Evolutionary conservation across 495 filamentous ascomycete species (phyloP).

Genomic region (Penicillium goetzii): DNA sequence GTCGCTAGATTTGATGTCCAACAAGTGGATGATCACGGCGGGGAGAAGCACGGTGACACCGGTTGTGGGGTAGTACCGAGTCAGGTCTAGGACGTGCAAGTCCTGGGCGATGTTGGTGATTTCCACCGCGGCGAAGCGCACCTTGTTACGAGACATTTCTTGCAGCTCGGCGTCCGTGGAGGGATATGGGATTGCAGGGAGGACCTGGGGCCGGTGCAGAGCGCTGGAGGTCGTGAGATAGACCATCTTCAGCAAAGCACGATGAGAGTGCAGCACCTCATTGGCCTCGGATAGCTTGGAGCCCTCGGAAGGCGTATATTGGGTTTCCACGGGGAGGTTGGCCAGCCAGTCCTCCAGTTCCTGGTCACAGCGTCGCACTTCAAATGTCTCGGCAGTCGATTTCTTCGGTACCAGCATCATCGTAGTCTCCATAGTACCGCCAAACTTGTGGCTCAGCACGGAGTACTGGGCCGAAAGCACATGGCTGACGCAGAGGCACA

Average conservation of each 20-base stretch:
- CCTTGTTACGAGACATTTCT: slow-evolving; percentile 76
- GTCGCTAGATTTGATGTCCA: slow-evolving; percentile 82
- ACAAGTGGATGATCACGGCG: slow-evolving; percentile 86
- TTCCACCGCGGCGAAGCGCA: slow-evolving; percentile 75
- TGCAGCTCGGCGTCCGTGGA: slow-evolving; percentile 64
- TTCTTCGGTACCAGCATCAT: slow-evolving; percentile 92
- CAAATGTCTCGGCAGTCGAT: slow-evolving; percentile 71
- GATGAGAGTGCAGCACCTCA: slow-evolving; percentile 69
- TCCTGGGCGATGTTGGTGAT: slow-evolving; percentile 79
- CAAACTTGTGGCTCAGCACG: slow-evolving; percentile 79
- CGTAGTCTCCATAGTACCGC: slow-evolving; percentile 74
- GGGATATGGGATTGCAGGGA: slow-evolving; percentile 69
- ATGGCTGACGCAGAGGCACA: slow-evolving; percentile 83
- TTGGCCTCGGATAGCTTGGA: slow-evolving; percentile 52
- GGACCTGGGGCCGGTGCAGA: slow-evolving; percentile 83
- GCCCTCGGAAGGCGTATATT: slow-evolving; percentile 55
- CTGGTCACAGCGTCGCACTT: slow-evolving; percentile 72
- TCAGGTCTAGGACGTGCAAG: slow-evolving; percentile 68
- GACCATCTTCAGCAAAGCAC: slow-evolving; percentile 82
- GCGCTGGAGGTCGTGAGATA: slow-evolving; percentile 86
- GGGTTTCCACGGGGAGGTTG: slow-evolving; percentile 67
- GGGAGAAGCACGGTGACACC: slow-evolving; percentile 88
- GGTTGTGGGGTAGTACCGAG: slow-evolving; percentile 79
- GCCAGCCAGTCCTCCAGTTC: slow-evolving; percentile 74
- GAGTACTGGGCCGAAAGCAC: slow-evolving; percentile 87